A percentile compares a stretch with the other conserved stretches of the same genome.
Evolutionary conservation across 805 yeast species (phyloP).

Genomic region (Yarrowia alimentaria): DNA sequence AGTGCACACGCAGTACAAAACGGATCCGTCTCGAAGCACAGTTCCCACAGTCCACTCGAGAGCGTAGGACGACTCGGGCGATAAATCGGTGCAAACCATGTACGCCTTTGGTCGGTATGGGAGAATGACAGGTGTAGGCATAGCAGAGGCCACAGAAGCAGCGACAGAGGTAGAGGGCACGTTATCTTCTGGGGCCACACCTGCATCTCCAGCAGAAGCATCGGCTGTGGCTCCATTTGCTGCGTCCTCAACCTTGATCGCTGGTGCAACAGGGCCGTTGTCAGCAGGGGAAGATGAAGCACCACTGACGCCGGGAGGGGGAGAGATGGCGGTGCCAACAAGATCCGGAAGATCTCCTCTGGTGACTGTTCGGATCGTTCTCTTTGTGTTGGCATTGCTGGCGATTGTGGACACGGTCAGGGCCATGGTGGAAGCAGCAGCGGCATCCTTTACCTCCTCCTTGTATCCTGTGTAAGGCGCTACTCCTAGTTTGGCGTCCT

Average conservation of each 20-base stretch:
- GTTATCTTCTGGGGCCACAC: not conserved
- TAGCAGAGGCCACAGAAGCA: conserved; percentile 1
- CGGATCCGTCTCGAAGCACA: conserved; percentile 76
- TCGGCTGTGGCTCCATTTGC: too few species aligned
- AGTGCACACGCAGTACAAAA: conserved; percentile 61
- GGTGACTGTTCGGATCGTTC: conserved; percentile 68
- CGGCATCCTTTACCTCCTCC: conserved; percentile 24
- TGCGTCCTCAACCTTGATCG: too few species aligned
- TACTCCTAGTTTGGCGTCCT: conserved; percentile 22
- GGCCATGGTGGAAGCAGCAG: conserved; percentile 17
- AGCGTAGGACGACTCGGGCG: conserved; percentile 80
- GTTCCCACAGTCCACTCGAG: conserved; percentile 88
- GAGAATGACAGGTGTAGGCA: conserved; percentile 16
- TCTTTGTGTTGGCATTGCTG: conserved; percentile 43
- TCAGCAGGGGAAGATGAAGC: not conserved
- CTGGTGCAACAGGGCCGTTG: too few species aligned
- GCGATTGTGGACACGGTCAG: conserved; percentile 18
- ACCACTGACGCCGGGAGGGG: not conserved
- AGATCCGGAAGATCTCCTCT: conserved; percentile 63
- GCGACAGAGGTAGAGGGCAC: conserved; percentile 11
- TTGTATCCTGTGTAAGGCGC: conserved; percentile 24
- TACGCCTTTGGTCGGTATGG: conserved; percentile 51
- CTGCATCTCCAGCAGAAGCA: not conserved
- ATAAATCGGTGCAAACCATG: conserved; percentile 74
- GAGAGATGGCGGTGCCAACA: conserved; percentile 29